phyloP scores from a whole-genome alignment of 352 stramenopile genomes.

The Phytophthora melonis region DNA sequence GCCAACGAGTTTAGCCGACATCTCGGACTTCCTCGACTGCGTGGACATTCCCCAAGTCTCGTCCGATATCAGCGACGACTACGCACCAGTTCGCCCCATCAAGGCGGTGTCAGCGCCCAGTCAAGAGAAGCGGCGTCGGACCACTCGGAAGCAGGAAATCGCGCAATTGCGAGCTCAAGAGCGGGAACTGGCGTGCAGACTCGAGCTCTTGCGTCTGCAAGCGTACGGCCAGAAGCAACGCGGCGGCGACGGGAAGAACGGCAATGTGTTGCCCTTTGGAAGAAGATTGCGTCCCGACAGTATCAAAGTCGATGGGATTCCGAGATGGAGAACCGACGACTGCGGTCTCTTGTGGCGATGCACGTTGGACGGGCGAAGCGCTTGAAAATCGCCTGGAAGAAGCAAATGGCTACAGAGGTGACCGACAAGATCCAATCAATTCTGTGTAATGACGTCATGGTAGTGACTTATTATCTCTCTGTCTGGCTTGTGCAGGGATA shows the following conservation, averaged over 20 bases:
- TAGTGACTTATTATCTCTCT: too few species aligned
- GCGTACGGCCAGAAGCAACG: constrained; percentile 15
- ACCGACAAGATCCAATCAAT: not conserved
- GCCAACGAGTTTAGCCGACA: not conserved
- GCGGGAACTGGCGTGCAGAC: constrained; percentile 22
- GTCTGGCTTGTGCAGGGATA: constrained; percentile 10
- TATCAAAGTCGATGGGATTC: constrained; percentile 22
- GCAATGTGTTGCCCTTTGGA: constrained; percentile 34
- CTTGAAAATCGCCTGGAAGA: constrained; percentile 31
- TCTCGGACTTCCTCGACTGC: constrained; percentile 19
- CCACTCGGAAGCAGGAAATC: constrained; percentile 36
- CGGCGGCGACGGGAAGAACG: not conserved
- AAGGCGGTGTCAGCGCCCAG: not conserved
- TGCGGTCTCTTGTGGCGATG: constrained; percentile 26
- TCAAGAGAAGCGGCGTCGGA: constrained; percentile 6
- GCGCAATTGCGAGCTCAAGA: constrained; percentile 23
- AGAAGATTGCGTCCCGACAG: constrained; percentile 31
- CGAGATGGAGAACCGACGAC: constrained; percentile 31
- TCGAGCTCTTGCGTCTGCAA: constrained; percentile 24
- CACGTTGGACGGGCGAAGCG: constrained; percentile 25
- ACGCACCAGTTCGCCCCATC: not conserved
- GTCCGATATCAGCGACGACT: not conserved
- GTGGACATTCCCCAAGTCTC: not conserved
- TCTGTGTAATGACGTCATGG: not conserved
- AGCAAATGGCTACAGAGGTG: constrained; percentile 25